These are phyloP conservation scores for Sanguinoderma infundibulare DNA, from an alignment of 1,284 basidiomycete genomes.

Conservation along the genomic window DNA sequence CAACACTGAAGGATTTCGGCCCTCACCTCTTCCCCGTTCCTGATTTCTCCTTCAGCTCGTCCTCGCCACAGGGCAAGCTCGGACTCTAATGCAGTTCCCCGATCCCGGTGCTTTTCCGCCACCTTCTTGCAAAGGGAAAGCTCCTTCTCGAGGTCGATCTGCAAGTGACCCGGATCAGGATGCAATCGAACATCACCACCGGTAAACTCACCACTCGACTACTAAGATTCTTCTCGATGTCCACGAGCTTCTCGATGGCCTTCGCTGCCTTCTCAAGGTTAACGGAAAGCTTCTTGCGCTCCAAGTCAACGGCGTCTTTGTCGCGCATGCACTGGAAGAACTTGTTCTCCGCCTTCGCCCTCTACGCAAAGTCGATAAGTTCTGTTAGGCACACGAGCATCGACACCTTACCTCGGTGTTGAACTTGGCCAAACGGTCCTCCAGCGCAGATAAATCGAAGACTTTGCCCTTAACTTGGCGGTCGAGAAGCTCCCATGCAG, in stretches of 20 bases:
- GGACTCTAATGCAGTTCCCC: constrained; percentile 34
- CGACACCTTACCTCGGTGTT: constrained; percentile 60
- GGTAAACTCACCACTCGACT: constrained; percentile 15
- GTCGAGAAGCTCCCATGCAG: constrained; percentile 89
- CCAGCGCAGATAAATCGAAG: constrained; percentile 77
- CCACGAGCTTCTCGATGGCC: constrained; percentile 72
- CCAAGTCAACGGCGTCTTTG: constrained; percentile 83
- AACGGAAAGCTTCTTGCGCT: constrained; percentile 71
- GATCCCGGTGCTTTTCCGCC: constrained; percentile 46
- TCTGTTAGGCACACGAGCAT: not conserved
- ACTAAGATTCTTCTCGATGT: constrained; percentile 57
- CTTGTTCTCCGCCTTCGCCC: constrained; percentile 95
- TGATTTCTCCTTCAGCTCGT: constrained; percentile 43
- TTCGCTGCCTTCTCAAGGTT: constrained; percentile 82
- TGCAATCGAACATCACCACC: not conserved
- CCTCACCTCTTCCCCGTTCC: constrained; percentile 37
- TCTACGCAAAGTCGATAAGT: constrained; percentile 43
- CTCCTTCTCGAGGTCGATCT: constrained; percentile 47
- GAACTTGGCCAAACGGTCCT: constrained; percentile 74
- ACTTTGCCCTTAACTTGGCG: constrained; percentile 85
- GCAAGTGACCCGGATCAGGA: not conserved
- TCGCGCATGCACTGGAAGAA: constrained; percentile 91
- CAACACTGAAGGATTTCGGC: no score
- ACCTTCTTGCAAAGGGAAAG: constrained; percentile 46
- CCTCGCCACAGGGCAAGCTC: constrained; percentile 39